phyloP scores from a whole-genome alignment of 2,329 filamentous ascomycete genomes.

The Cladosporium sp. region DNA sequence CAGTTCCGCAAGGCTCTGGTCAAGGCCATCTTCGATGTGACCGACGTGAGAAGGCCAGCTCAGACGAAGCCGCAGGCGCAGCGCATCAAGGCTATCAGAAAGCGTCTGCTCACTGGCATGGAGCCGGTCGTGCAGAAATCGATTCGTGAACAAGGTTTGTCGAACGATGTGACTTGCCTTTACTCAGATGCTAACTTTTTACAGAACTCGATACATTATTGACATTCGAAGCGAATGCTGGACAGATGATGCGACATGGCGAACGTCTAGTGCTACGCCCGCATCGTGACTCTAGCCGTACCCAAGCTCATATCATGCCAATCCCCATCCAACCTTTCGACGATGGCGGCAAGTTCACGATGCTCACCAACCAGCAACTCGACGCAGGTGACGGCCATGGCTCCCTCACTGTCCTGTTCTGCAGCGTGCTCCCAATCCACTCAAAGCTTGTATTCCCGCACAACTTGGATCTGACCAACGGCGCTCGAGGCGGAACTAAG shows the following conservation, averaged over 20 bases:
- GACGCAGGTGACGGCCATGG: conserved; percentile 61
- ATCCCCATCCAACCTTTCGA: conserved; percentile 70
- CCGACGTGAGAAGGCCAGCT: conserved; percentile 77
- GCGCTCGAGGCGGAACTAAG: conserved; percentile 53
- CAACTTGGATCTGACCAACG: conserved; percentile 69
- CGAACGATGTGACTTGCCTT: no score
- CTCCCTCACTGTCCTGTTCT: conserved; percentile 78
- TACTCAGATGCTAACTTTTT: background rate
- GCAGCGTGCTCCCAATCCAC: conserved; percentile 54
- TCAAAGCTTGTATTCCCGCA: conserved; percentile 53
- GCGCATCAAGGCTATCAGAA: conserved; percentile 85
- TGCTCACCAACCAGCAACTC: conserved; percentile 74
- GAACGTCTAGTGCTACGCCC: conserved; percentile 68
- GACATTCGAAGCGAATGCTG: conserved; percentile 73
- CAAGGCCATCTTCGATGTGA: conserved; percentile 79
- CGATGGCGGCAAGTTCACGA: conserved; percentile 69
- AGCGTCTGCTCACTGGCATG: conserved; percentile 83
- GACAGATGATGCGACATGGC: conserved; percentile 67
- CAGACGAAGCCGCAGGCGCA: conserved; percentile 86
- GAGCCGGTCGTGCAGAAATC: conserved; percentile 73
- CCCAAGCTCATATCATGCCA: conserved; percentile 73
- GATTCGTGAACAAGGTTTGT: conserved; percentile 5
- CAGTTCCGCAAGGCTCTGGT: conserved; percentile 91
- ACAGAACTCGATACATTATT: conserved; percentile 12
- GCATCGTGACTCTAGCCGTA: conserved; percentile 62